phyloP scores from a whole-genome alignment of 169 alveolate genomes.

The Plasmodium yoelii region DNA sequence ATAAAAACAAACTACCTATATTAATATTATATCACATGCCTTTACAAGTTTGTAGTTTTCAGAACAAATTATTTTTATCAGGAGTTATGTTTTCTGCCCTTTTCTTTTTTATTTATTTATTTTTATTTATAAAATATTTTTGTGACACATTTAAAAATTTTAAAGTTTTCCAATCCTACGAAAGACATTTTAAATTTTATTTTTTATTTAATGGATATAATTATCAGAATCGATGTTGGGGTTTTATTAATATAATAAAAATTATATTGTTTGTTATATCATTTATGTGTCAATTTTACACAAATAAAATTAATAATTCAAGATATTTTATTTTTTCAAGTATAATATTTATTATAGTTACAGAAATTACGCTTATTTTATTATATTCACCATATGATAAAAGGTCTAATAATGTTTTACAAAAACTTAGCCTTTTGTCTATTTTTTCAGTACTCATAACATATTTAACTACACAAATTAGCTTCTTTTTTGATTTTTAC shows the following conservation, averaged over 20 bases:
- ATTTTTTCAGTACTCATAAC: slow-evolving; percentile 53
- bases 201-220: slow-evolving; percentile 75
- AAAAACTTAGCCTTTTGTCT: slow-evolving; percentile 25
- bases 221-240: slow-evolving; percentile 76
- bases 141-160: slow-evolving; percentile 30
- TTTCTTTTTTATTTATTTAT: slow-evolving; percentile 21
- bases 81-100: slow-evolving; percentile 43
- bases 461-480: slow-evolving; percentile 33
- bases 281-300: slow-evolving; percentile 53
- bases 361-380: slow-evolving; percentile 49
- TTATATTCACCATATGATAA: slow-evolving; percentile 73
- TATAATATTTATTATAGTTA: slow-evolving; percentile 31
- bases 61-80: slow-evolving; percentile 73
- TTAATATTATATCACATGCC: slow-evolving; percentile 82
- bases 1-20: slow-evolving; percentile 75
- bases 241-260: slow-evolving; percentile 33
- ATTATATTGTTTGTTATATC: slow-evolving; percentile 27
- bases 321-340: slow-evolving; percentile 69
- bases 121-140: slow-evolving; percentile 20
- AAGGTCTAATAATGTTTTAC: slow-evolving; percentile 67
- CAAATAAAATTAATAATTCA: slow-evolving; percentile 32
- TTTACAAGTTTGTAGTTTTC: slow-evolving; percentile 76
- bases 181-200: slow-evolving; percentile 25
- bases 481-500: slow-evolving; percentile 35
- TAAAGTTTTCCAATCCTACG: slow-evolving; percentile 34